phyloP scores from a whole-genome alignment of 352 stramenopile genomes.

The Globisporangium megalacanthum region DNA sequence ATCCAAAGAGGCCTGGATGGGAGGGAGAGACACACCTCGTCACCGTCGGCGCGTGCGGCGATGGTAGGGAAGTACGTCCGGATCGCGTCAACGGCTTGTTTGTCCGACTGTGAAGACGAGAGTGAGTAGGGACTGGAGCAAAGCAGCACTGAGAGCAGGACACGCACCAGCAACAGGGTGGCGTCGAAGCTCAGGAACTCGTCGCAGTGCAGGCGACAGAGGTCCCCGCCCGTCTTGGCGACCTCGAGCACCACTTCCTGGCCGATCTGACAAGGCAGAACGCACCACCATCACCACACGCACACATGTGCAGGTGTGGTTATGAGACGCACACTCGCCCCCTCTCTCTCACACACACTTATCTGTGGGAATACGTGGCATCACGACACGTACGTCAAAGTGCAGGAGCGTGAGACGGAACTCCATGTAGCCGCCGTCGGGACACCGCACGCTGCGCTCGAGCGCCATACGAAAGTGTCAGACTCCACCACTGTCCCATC shows the following conservation, averaged over 20 bases:
- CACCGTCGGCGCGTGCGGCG: conserved; percentile 31
- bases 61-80: conserved; percentile 61
- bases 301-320: background rate
- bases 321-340: too few relatives aligned
- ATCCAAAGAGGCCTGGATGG: too few relatives aligned
- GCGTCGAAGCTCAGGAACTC: conserved; percentile 29
- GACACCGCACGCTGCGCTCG: conserved; percentile 37
- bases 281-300: background rate
- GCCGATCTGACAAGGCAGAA: conserved; percentile 3
- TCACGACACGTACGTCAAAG: conserved; percentile 27
- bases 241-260: conserved; percentile 39
- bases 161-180: conserved; percentile 27
- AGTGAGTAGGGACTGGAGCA: background rate
- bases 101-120: conserved; percentile 31
- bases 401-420: conserved; percentile 55
- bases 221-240: conserved; percentile 53
- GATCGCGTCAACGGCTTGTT: conserved; percentile 47
- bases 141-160: background rate
- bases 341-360: too few relatives aligned
- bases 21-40: conserved; percentile 19
- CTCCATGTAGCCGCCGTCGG: conserved; percentile 61
- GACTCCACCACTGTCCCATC: too few relatives aligned
- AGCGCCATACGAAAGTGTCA: too few relatives aligned
- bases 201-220: conserved; percentile 48
- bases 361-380: background rate